These are phyloP conservation scores for Volvox africanus DNA, from an alignment of 139 green algal species.

Conservation along the genomic window DNA sequence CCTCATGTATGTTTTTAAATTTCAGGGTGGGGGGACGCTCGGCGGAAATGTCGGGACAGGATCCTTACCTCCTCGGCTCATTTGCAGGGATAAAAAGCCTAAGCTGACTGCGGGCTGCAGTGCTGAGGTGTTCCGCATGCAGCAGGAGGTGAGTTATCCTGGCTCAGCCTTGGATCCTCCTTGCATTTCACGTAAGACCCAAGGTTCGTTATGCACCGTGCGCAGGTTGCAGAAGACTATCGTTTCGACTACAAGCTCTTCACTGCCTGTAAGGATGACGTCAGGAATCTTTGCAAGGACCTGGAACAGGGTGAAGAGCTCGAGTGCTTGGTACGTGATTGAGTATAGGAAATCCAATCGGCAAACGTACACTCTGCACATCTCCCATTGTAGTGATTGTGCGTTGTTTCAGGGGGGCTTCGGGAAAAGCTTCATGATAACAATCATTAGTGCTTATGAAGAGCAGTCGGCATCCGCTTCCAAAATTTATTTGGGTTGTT, in stretches of 20 bases:
- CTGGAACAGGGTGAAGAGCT: constrained; percentile 72
- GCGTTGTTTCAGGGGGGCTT: too few species aligned
- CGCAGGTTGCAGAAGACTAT: constrained; percentile 78
- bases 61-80: not conserved
- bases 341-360: too few species aligned
- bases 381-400: too few species aligned
- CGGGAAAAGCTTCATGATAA: too few species aligned
- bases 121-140: constrained; percentile 66
- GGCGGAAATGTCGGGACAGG: not conserved
- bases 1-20: constrained; percentile 59
- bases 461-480: too few species aligned
- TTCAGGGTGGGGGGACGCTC: not conserved
- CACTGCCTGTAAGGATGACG: constrained; percentile 67
- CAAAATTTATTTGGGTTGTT: too few species aligned
- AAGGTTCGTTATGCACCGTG: not conserved
- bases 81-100: constrained; percentile 61
- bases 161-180: too few species aligned
- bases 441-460: too few species aligned
- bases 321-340: constrained; percentile 78
- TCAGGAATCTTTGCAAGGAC: constrained; percentile 66
- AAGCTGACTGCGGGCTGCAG: constrained; percentile 67
- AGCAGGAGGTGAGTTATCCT: constrained; percentile 61
- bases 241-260: constrained; percentile 74
- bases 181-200: not conserved
- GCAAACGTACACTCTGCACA: not conserved